Evolutionary conservation across 2,329 filamentous ascomycete genomes (phyloP), one percentile per base, ranked within the genome.

Genomic region (Sclerotinia trifoliorum): DNA sequence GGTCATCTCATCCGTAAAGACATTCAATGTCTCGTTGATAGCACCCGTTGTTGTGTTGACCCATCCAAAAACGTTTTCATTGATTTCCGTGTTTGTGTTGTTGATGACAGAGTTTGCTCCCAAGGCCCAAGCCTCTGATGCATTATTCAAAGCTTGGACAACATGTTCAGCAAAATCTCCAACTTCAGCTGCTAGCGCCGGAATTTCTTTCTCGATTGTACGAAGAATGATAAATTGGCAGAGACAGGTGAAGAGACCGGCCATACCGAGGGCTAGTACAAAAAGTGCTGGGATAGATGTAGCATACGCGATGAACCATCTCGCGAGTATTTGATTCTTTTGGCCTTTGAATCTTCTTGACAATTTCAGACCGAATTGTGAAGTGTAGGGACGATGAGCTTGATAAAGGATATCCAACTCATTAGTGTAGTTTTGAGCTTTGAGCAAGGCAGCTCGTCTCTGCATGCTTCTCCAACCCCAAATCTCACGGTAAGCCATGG

Each of bases 331-430:
- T 78, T 93, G 89, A 64, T 86, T 85, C 73, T 84, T 75, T 79
- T 80, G 80, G 78, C 86, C 79, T 65, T 85, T 86, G 79, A 94
- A 88, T 68, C 82, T 84, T 64, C 84, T 85, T 8, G 91, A 87
- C 26, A 91, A 74, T 79, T 86, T 89, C 77, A 97, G 85, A 52
- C 94, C 94, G 39, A 85, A 81, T 2, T 84, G 84, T 1, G 92
- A 87, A 0, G 93, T 92, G 74, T 90, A 87, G 1, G 94, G 93
- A 29, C 93, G 87, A 46, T 92, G 94, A 44, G 90, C 88, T 73
- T 97, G 90, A 80, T 97, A 96, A 54, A 96, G 87, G 48, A 94
- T 88, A 77, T 98, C 94, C 84, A 97, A 88, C 0, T 90, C 86
- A 75, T 98, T 93, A 2, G 60, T 51, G 76, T 88, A 88, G 42